Conservation (phyloP, 2,329 filamentous ascomycete species). For the Colletotrichum viniferum region DNA sequence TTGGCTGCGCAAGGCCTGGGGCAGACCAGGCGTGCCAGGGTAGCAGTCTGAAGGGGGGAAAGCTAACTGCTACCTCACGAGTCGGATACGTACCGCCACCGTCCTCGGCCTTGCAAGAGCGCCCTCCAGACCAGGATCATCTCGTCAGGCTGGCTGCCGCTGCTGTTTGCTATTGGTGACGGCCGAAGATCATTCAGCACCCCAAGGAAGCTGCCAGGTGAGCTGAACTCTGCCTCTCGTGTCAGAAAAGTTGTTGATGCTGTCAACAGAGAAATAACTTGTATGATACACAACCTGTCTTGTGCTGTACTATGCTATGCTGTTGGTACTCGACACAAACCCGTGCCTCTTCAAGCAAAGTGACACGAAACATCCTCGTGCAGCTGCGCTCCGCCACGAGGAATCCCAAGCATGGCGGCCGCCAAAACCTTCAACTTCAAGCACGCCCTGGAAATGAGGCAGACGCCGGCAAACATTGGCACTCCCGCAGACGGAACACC, state of each 20-base stretch:
- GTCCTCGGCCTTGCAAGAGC: not conserved
- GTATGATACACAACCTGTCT: not conserved
- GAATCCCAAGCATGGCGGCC: not conserved
- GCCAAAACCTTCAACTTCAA: not conserved
- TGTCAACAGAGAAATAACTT: not conserved
- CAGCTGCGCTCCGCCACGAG: not conserved
- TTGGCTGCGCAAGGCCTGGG: not conserved
- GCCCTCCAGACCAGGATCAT: not conserved
- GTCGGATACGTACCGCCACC: not conserved
- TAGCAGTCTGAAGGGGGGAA: not conserved
- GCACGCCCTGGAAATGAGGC: not conserved
- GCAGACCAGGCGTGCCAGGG: not conserved
- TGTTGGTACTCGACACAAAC: not conserved
- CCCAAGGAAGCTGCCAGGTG: not conserved
- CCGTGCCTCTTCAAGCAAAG: not conserved
- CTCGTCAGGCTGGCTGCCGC: not conserved
- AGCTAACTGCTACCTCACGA: not conserved
- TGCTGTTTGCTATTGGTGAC: not conserved
- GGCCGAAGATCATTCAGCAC: not conserved
- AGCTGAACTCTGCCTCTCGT: not conserved
- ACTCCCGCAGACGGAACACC: not conserved
- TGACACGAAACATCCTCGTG: not conserved
- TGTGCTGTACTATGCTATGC: not conserved
- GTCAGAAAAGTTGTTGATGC: not conserved
- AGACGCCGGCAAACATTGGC: not conserved